Evolutionary conservation across 2,329 filamentous ascomycete species (phyloP).

Genomic region (Elsinoe arachidis): DNA sequence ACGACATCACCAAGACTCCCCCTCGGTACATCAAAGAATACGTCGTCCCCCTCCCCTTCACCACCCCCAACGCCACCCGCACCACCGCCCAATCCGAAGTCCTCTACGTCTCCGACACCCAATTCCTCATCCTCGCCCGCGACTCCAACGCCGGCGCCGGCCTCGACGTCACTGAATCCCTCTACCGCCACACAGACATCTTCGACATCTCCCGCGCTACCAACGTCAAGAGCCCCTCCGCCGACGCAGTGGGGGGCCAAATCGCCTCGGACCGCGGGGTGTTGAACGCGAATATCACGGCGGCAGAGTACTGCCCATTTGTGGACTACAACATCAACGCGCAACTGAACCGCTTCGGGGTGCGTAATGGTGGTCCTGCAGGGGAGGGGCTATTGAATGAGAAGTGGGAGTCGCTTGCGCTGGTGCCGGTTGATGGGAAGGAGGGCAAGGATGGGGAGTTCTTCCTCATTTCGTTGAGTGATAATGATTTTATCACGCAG

Average conservation of each 20-base stretch:
- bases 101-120: conserved; percentile 51
- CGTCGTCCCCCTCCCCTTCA: conserved; percentile 56
- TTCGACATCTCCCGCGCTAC: conserved; percentile 56
- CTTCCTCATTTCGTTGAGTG: conserved; percentile 58
- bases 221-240: conserved; percentile 44
- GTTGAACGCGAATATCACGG: conserved; percentile 46
- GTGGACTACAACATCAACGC: conserved; percentile 59
- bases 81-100: conserved; percentile 62
- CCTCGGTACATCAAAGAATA: conserved; percentile 51
- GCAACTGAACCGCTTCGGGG: conserved; percentile 55
- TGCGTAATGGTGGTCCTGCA: conserved; percentile 59
- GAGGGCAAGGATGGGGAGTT: conserved; percentile 48
- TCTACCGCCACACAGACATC: conserved; percentile 62
- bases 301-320: conserved; percentile 57
- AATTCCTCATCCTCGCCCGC: conserved; percentile 59
- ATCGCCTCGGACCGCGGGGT: conserved; percentile 44
- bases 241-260: conserved; percentile 29
- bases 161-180: conserved; percentile 39
- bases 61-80: conserved; percentile 40
- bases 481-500: conserved; percentile 70
- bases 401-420: conserved; percentile 65
- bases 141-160: conserved; percentile 55
- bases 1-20: conserved; percentile 44
- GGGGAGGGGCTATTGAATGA: conserved; percentile 57
- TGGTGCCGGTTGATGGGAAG: conserved; percentile 47